Conservation (phyloP, 2,329 filamentous ascomycete species). For the Fusarium sp. region DNA sequence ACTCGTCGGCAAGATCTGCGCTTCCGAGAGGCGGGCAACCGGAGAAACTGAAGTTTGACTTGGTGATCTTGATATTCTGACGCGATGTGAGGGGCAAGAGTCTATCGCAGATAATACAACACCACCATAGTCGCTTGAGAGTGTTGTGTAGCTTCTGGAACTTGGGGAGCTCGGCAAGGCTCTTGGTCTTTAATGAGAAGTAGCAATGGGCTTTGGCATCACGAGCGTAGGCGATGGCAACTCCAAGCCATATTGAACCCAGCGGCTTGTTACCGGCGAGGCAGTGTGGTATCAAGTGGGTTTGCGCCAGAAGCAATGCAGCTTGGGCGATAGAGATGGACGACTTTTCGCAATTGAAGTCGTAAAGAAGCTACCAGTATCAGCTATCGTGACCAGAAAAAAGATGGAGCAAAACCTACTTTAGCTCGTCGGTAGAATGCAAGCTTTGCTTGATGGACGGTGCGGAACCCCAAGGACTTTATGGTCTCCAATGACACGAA, state of each 20-base stretch:
- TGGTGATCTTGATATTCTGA: conserved; percentile 43
- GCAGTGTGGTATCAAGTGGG: conserved; percentile 39
- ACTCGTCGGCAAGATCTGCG: conserved; percentile 36
- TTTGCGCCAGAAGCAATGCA: conserved; percentile 39
- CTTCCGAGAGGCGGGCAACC: conserved; percentile 23
- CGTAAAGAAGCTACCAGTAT: conserved; percentile 36
- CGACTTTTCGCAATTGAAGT: conserved; percentile 41
- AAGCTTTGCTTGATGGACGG: conserved; percentile 39
- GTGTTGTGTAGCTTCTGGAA: conserved; percentile 34
- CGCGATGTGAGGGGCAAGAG: conserved; percentile 35
- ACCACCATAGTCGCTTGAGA: conserved; percentile 42
- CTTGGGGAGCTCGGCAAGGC: conserved; percentile 15
- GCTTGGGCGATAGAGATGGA: conserved; percentile 42
- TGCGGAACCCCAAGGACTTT: conserved; percentile 35
- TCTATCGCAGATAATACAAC: conserved; percentile 42
- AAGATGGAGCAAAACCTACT: not conserved
- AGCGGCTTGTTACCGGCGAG: conserved; percentile 42
- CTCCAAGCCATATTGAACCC: conserved; percentile 42
- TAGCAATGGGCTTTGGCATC: conserved; percentile 42
- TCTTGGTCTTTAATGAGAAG: conserved; percentile 17
- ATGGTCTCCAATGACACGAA: conserved; percentile 38
- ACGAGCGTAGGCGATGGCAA: conserved; percentile 42
- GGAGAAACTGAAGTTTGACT: conserved; percentile 39
- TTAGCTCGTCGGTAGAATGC: conserved; percentile 41
- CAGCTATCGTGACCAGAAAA: not conserved